Evolutionary conservation across 2,329 filamentous ascomycete species (phyloP).

Genomic region (Fusarium mexicanum): DNA sequence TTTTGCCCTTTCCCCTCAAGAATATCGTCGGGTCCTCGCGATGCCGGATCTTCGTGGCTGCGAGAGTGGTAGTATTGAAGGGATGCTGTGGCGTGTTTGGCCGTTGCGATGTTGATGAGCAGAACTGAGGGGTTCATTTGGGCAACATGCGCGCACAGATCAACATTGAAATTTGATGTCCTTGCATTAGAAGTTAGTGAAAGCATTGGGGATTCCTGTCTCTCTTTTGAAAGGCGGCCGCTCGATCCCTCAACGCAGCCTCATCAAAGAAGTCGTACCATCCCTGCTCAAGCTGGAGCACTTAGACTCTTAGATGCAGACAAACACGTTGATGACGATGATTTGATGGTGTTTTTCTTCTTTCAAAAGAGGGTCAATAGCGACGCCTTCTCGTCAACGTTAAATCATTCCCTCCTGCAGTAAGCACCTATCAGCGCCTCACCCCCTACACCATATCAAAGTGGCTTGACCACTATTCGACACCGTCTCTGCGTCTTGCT

Average conservation of each 20-base stretch:
- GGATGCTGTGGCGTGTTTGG: background rate
- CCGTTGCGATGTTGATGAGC: background rate
- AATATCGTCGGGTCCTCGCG: background rate
- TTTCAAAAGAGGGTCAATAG: too few species aligned
- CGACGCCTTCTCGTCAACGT: slow-evolving; percentile 6
- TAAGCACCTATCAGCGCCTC: background rate
- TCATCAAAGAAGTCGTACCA: background rate
- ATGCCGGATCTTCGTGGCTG: background rate
- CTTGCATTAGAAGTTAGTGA: rapidly evolving
- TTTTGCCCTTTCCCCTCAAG: background rate
- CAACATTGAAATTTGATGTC: background rate
- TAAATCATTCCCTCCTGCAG: background rate
- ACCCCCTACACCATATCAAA: background rate
- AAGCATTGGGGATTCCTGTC: too few species aligned
- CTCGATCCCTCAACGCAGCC: rapidly evolving
- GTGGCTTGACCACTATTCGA: slow-evolving; percentile 11
- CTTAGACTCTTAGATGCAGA: background rate
- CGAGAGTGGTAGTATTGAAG: background rate
- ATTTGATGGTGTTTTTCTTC: background rate
- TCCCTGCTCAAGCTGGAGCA: background rate
- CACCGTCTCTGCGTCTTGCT: background rate
- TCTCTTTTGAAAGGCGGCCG: too few species aligned
- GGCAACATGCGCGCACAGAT: background rate
- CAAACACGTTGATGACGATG: background rate
- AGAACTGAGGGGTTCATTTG: background rate